Conservation (phyloP, 1,284 basidiomycete species). For the Blastosporella zonata region DNA sequence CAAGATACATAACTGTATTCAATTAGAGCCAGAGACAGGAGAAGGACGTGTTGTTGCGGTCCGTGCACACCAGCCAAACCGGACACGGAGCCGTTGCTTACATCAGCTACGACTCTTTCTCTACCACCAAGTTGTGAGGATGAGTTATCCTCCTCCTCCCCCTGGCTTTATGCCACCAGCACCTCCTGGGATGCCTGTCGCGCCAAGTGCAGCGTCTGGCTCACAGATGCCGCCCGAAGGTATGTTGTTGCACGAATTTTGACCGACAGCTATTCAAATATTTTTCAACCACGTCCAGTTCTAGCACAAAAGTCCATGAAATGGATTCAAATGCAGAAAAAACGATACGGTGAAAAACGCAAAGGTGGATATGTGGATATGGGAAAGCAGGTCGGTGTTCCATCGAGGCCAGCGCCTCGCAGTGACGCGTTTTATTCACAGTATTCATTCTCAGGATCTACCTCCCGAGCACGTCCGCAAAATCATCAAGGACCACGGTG, state of each 20-base stretch:
- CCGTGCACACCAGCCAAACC: constrained; percentile 31
- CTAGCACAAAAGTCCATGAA: constrained; percentile 87
- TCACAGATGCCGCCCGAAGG: constrained; percentile 73
- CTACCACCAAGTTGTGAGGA: constrained; percentile 35
- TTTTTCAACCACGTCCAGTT: constrained; percentile 29
- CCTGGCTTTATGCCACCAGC: constrained; percentile 62
- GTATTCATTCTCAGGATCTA: constrained; percentile 53
- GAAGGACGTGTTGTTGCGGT: constrained; percentile 27
- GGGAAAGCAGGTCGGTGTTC: constrained; percentile 78
- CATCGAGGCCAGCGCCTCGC: constrained; percentile 11
- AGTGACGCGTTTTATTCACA: constrained; percentile 21
- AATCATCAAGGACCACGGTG: constrained; percentile 97
- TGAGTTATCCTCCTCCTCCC: constrained; percentile 53
- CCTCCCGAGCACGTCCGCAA: constrained; percentile 95
- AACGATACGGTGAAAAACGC: constrained; percentile 85
- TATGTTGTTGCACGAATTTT: constrained; percentile 20
- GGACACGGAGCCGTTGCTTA: constrained; percentile 27
- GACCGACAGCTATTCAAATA: constrained; percentile 13
- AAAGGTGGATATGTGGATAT: constrained; percentile 89
- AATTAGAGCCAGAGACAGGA: too few species aligned
- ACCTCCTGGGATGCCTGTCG: constrained; percentile 60
- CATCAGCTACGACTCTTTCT: constrained; percentile 24
- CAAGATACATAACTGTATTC: too few species aligned
- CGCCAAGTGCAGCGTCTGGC: constrained; percentile 46
- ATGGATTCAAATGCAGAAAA: constrained; percentile 92